Evolutionary conservation across 352 stramenopile species (phyloP), one percentile per base, ranked within the genome.

Genomic region (Phytophthora pistaciae): DNA sequence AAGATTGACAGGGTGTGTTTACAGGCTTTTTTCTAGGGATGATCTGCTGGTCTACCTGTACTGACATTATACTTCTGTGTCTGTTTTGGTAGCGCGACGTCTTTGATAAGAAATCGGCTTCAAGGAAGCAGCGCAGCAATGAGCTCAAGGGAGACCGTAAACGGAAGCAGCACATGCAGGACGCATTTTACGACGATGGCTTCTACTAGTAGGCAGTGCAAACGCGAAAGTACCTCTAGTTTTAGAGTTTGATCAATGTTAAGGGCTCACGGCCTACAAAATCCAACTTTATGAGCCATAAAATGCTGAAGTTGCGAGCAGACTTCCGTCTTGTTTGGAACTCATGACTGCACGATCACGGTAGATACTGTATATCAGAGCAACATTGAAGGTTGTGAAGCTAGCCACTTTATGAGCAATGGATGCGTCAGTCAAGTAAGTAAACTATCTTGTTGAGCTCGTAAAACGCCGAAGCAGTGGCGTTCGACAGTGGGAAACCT

Each of bases 31-130:
- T 50, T 61, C 25, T 56, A 52, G 3, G 16, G 18, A 21, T 60
- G 36, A 61, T 25, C 5, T 27, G 23, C 58, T 16, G 21, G 8
- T 55, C 14, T 29, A 23, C 14, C 18, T 49, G 42, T 23, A 29
- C 25, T 11, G 42, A 20, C 14, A 27, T 29, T 63, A 29, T 50
- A 40, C 50, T 23, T 61, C 18, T 70, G 8, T 65, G 56, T 46
- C 55, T 68, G 11, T 38, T 29, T 40, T 18, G 49, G 44, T 54
- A 94, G 86, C 82, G 88, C 42, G 87, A 92, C 63, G 70, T 94
- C 10, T 94, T 96, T 49, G 79, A 94, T 70, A 96, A 96, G 65
- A 94, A 94, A 36, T 94, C 87, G 25, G 64, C 77, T 16, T 84
- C 83, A 25, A 80, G 82, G 50, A 96, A 96, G 75, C 84, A 91